Base-by-base conservation (phyloP, 306 rosid species). In the Spatholobus suberectus region DNA sequence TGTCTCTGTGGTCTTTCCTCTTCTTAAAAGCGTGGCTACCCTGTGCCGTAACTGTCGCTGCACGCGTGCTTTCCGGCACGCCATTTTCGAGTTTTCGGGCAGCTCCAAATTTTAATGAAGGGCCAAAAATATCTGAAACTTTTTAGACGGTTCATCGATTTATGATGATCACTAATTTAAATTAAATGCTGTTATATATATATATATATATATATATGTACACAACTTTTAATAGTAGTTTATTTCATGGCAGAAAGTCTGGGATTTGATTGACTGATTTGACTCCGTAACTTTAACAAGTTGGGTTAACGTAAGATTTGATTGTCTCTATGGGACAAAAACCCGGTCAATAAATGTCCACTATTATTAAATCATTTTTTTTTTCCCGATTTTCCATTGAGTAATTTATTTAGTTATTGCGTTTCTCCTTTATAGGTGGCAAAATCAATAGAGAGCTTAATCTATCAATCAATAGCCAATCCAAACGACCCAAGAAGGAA, bases 401-500 rank as follows among this genome's bases (percentile, higher is more conserved):
- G 10, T 27, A 26, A 13, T 62, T 27, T 6, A 15, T 63, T 17
- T 32, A 15, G 43, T 8, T 5, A 4, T 41, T 57, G 3, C 3
- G 5, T 4, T 7, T 11, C 1, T 41, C 2, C 10, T 27, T 8
- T 17, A 0, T 72, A 96, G 99, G 93, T 96, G 52, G 92, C 92
- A 5, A 92, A 80, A 84, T 80, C 94, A 27, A 86, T 96, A 75
- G 92, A 85, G 84, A 81, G 52, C 15, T 17, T 94, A 72, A 88
- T 96, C 24, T 44, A 74, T 3, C 63, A 82, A 44, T 68, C 92
- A 57, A 87, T 93, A 51, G 88, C 90, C 0, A 69, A 47, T 4
- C 92, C 94, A 5, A 62, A 78, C 15, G 99, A 95, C 75, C 89
- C 94, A 1, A 92, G 95, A 65, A 82, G 80, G 43, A 74, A 70